A percentile compares a stretch with the other conserved stretches of the same genome.
Evolutionary conservation across 495 filamentous ascomycete species (phyloP).

Genomic region (Talaromyces stipitatus): DNA sequence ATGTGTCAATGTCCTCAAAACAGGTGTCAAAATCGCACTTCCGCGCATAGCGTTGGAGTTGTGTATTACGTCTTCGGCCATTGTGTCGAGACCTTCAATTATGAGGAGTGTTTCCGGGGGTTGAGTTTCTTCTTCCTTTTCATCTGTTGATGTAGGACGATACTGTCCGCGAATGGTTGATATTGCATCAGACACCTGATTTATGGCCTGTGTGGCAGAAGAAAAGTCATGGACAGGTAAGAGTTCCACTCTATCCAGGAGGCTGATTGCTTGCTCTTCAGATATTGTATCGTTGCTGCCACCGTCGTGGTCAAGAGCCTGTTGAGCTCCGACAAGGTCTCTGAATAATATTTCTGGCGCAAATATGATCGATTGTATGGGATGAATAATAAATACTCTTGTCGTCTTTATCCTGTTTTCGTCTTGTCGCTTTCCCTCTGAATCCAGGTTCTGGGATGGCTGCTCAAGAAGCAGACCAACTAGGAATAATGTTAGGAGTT

Average conservation of each 20-base stretch:
- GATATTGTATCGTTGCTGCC: constrained; percentile 13
- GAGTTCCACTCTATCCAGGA: constrained; percentile 31
- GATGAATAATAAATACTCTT: constrained; percentile 49
- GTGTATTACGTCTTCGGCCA: constrained; percentile 31
- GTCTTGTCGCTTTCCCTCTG: constrained; percentile 5
- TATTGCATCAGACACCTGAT: constrained; percentile 22
- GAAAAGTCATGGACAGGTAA: constrained; percentile 30
- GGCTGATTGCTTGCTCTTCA: constrained; percentile 24
- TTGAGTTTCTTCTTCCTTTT: background rate
- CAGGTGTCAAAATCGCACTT: constrained; percentile 26
- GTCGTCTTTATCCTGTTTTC: constrained; percentile 5
- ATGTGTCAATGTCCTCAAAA: constrained; percentile 25
- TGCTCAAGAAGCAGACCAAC: too few species aligned
- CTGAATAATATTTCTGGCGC: constrained; percentile 61
- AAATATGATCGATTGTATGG: constrained; percentile 75
- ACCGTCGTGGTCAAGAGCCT: background rate
- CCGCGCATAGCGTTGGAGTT: constrained; percentile 33
- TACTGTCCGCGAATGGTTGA: constrained; percentile 11
- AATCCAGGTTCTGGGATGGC: background rate
- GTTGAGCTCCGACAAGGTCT: constrained; percentile 14
- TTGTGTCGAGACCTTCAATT: constrained; percentile 31
- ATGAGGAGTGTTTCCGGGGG: constrained; percentile 18
- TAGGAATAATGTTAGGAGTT: background rate
- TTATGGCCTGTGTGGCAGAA: constrained; percentile 27
- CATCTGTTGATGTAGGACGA: background rate